Evolutionary conservation across 2,329 filamentous ascomycete species (phyloP).

Genomic region (Acrodontium crateriforme): DNA sequence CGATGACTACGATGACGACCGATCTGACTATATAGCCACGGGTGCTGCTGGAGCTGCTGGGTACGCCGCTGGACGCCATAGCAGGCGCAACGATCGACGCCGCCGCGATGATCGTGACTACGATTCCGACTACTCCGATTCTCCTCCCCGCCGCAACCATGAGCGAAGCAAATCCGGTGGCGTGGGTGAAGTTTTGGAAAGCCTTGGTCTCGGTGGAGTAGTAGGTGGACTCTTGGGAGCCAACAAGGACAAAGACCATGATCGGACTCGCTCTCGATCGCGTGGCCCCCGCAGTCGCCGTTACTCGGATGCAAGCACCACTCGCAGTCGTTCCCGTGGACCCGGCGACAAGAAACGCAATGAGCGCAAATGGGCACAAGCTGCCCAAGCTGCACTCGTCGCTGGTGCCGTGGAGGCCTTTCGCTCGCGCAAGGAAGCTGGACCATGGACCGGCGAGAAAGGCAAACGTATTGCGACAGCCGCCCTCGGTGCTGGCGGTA

Average conservation of each 20-base stretch:
- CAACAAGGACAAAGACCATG: constrained; percentile 48
- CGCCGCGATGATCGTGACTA: constrained; percentile 35
- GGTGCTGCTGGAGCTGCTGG: constrained; percentile 29
- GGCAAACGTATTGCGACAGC: constrained; percentile 84
- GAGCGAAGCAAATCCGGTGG: constrained; percentile 42
- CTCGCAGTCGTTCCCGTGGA: constrained; percentile 38
- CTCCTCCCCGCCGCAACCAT: constrained; percentile 24
- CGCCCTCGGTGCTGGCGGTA: constrained; percentile 69
- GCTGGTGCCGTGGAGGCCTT: constrained; percentile 89
- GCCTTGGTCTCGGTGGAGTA: constrained; percentile 43
- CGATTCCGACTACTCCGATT: constrained; percentile 31
- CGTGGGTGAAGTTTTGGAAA: constrained; percentile 48
- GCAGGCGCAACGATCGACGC: constrained; percentile 23
- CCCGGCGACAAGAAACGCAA: constrained; percentile 45
- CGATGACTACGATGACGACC: constrained; percentile 42
- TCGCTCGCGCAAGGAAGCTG: constrained; percentile 75
- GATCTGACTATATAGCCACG: constrained; percentile 35
- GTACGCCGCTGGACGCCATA: constrained; percentile 21
- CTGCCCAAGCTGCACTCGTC: constrained; percentile 78
- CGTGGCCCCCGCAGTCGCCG: constrained; percentile 38
- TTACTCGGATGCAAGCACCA: constrained; percentile 24
- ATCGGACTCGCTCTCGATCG: constrained; percentile 43
- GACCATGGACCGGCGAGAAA: constrained; percentile 81
- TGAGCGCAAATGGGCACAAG: constrained; percentile 53
- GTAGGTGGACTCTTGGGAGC: constrained; percentile 37